Percentiles rank a stretch among this genome's conserved stretches.
phyloP scores from a whole-genome alignment of 1,139 yeast species.

The Taphrina sp. region DNA sequence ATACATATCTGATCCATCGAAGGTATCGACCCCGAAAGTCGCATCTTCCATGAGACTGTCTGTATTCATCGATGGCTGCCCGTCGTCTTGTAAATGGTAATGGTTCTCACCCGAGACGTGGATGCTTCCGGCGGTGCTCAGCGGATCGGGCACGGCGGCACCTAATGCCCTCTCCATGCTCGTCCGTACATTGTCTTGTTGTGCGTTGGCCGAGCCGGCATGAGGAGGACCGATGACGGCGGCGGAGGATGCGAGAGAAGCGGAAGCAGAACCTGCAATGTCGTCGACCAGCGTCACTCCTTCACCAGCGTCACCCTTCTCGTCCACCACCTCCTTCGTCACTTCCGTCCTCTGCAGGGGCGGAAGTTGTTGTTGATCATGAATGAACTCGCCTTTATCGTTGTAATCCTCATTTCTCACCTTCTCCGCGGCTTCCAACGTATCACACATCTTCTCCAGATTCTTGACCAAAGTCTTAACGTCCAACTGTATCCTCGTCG shows the following conservation, averaged over 20 bases:
- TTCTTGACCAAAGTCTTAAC: constrained; percentile 19
- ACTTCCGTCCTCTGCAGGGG: neutral
- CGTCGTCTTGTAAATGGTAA: too few species aligned
- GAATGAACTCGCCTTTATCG: constrained; percentile 19
- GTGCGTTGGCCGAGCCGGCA: too few species aligned
- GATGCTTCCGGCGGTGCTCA: too few species aligned
- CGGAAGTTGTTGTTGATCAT: neutral
- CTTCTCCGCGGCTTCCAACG: constrained; percentile 24
- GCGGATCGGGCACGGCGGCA: too few species aligned
- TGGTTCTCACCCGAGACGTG: too few species aligned
- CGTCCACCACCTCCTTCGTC: neutral
- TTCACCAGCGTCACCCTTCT: neutral
- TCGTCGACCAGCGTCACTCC: neutral
- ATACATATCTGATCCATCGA: constrained; percentile 1
- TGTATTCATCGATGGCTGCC: too few species aligned
- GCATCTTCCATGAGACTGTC: constrained; percentile 4
- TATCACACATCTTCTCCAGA: constrained; percentile 21
- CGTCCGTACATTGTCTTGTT: too few species aligned
- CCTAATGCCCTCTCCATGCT: too few species aligned
- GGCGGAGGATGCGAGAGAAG: too few species aligned
- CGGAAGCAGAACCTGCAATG: neutral
- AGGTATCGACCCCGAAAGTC: constrained; percentile 2
- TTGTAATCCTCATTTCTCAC: constrained; percentile 14
- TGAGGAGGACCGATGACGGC: too few species aligned
- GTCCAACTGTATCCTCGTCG: constrained; percentile 15